Conservation (phyloP, 257 asterid species). For the Agastache rugosa region DNA sequence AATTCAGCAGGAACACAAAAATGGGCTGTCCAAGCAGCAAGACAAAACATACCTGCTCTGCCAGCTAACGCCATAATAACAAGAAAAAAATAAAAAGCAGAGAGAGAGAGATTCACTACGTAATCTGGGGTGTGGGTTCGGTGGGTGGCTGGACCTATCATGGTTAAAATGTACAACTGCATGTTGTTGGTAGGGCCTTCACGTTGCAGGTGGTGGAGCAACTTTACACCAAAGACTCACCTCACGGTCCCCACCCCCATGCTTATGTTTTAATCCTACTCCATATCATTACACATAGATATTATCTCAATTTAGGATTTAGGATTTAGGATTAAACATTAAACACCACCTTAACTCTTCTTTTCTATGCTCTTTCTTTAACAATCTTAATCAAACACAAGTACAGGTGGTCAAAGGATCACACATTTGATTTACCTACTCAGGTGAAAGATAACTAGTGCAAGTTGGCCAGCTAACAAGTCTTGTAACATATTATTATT, state of each 20-base stretch:
- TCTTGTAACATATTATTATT: conserved; percentile 12
- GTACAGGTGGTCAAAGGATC: conserved; percentile 29
- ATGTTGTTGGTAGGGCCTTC: conserved; percentile 45
- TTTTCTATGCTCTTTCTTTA: neutral
- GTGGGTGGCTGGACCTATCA: conserved; percentile 38
- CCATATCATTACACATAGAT: neutral
- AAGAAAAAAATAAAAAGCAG: conserved; percentile 19
- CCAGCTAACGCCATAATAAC: conserved; percentile 52
- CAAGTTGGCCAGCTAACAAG: conserved; percentile 49
- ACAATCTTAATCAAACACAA: neutral
- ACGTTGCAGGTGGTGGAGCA: conserved; percentile 27
- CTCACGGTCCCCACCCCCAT: conserved; percentile 37
- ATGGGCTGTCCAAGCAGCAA: conserved; percentile 29
- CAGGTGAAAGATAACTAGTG: conserved; percentile 38
- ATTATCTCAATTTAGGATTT: neutral
- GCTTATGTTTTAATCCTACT: conserved; percentile 35
- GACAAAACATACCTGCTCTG: conserved; percentile 44
- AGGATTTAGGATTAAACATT: neutral
- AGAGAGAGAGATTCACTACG: conserved; percentile 7
- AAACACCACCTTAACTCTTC: neutral
- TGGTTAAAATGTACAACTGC: conserved; percentile 29
- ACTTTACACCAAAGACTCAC: conserved; percentile 45
- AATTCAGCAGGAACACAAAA: neutral
- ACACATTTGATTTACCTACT: conserved; percentile 9
- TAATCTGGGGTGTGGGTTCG: conserved; percentile 43